These are phyloP conservation scores for slime mould (Dictyostelium discoideum) DNA, from an alignment of 78 protist species.

Conservation along the genomic window DNA sequence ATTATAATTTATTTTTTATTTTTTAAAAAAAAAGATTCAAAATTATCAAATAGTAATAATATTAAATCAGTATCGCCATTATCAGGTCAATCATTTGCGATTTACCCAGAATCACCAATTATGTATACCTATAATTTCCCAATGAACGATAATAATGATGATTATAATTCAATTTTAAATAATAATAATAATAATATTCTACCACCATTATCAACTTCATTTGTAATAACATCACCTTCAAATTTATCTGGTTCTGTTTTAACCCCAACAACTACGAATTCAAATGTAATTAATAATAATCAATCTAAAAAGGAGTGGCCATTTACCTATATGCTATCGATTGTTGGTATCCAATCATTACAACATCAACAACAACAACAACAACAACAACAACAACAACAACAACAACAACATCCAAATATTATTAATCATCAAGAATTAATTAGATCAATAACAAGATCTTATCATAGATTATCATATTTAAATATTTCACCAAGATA, in stretches of 20 bases:
- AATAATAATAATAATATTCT: not conserved
- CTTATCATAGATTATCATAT: slow-evolving; percentile 29
- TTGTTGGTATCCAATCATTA: not conserved
- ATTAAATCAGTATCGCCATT: slow-evolving; percentile 14
- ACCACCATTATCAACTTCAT: slow-evolving; percentile 27
- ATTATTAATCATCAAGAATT: not conserved
- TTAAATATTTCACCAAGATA: slow-evolving; percentile 51
- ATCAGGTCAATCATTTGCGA: slow-evolving; percentile 41
- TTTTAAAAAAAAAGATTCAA: not conserved
- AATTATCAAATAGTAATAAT: not conserved
- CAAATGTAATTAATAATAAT: not conserved
- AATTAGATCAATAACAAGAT: slow-evolving; percentile 13
- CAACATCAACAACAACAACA: too few species aligned
- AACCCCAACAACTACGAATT: not conserved
- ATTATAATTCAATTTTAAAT: not conserved
- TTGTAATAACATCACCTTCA: slow-evolving; percentile 31
- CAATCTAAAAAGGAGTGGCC: slow-evolving; percentile 36
- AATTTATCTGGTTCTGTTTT: not conserved
- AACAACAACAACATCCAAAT: not conserved
- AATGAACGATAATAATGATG: not conserved
- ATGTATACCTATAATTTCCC: slow-evolving; percentile 32
- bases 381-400: not conserved
- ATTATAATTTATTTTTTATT: not conserved
- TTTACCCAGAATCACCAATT: slow-evolving; percentile 32
- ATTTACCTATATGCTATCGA: slow-evolving; percentile 32